Evolutionary conservation across 2,329 filamentous ascomycete species (phyloP).

Genomic region (Apiospora sp.): DNA sequence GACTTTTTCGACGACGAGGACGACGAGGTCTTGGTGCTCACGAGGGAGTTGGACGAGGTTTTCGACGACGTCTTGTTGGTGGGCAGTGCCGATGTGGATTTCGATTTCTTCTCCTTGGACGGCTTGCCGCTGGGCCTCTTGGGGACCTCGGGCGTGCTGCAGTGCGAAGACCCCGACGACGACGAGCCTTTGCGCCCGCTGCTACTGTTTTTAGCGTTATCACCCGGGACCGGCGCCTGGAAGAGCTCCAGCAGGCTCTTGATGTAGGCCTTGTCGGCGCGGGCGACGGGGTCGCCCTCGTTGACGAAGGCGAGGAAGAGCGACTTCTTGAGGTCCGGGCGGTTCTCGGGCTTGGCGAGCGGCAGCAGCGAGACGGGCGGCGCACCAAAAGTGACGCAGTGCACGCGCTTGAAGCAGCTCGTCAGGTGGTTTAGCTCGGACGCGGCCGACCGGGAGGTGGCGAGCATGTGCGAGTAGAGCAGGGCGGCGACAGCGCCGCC

Average conservation of each 20-base stretch:
- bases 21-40: conserved; percentile 14
- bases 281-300: conserved; percentile 81
- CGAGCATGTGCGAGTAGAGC: conserved; percentile 83
- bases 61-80: conserved; percentile 19
- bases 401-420: conserved; percentile 76
- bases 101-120: conserved; percentile 33
- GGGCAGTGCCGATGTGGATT: not conserved
- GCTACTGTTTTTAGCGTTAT: not conserved
- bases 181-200: conserved; percentile 7
- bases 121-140: not conserved
- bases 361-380: conserved; percentile 80
- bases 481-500: conserved; percentile 84
- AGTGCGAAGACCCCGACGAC: not conserved
- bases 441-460: conserved; percentile 57
- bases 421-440: conserved; percentile 77
- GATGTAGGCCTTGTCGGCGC: conserved; percentile 81
- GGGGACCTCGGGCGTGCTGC: not conserved
- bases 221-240: conserved; percentile 62
- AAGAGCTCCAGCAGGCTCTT: conserved; percentile 76
- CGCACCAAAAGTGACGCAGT: conserved; percentile 87
- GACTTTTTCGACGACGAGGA: conserved; percentile 32
- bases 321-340: conserved; percentile 64
- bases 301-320: conserved; percentile 84
- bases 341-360: conserved; percentile 62
- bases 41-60: not conserved